Conservation (phyloP, 129 eudicot species). For the Pittosporum tobira region DNA sequence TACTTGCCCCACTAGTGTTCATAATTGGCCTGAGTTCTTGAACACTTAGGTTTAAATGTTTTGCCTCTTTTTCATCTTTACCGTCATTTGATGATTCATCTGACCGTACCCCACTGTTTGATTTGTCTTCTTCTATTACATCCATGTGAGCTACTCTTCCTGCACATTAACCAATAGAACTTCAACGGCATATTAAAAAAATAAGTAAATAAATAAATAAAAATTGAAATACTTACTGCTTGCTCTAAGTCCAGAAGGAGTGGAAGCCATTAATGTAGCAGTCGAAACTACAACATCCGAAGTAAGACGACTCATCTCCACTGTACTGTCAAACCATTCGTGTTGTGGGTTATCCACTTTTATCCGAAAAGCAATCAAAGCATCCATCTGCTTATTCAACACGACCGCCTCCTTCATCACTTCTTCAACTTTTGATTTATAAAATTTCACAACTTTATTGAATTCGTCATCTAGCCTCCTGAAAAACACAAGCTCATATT, state of each 20-base stretch:
- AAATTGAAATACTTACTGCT: no score
- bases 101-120: constrained; percentile 78
- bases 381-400: constrained; percentile 52
- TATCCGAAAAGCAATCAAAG: constrained; percentile 44
- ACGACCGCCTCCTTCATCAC: constrained; percentile 35
- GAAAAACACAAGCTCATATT: constrained; percentile 40
- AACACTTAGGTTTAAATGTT: no score
- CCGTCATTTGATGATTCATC: no score
- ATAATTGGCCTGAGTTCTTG: no score
- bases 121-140: constrained; percentile 39
- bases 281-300: not conserved
- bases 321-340: not conserved
- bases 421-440: constrained; percentile 38
- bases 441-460: constrained; percentile 42
- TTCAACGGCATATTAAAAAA: no score
- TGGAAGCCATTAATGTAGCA: not conserved
- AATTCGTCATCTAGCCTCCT: constrained; percentile 47
- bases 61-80: no score
- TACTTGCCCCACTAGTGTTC: no score
- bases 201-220: no score
- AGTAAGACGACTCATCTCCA: not conserved
- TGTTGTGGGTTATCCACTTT: constrained; percentile 30
- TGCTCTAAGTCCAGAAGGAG: no score
- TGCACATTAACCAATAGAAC: no score
- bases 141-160: no score